A percentile compares a stretch with the other conserved stretches of the same genome.
Conservation (phyloP, 2,329 filamentous ascomycete genomes). For the Onygenales sp. region DNA sequence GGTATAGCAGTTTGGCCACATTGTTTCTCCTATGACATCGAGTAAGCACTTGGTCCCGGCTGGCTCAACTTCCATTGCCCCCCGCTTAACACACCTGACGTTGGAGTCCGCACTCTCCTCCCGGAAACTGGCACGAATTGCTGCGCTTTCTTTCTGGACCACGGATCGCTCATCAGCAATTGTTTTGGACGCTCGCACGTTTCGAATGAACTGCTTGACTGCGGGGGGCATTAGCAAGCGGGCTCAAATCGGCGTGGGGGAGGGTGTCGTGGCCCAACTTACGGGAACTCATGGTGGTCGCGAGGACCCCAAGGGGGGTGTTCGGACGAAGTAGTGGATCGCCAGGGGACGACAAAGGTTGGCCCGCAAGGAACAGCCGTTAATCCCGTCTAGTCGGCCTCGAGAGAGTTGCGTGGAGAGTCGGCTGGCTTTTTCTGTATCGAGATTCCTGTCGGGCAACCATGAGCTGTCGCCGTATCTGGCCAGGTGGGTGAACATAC, state of each 20-base stretch:
- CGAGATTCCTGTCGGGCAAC: neutral
- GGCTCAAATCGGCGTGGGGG: slow-evolving; percentile 9
- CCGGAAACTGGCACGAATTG: slow-evolving; percentile 92
- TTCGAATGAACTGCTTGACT: slow-evolving; percentile 99
- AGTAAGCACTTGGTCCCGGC: neutral
- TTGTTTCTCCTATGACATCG: slow-evolving; percentile 70
- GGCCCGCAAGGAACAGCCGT: neutral
- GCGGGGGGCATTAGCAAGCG: slow-evolving; percentile 19
- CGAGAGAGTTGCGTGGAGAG: no score
- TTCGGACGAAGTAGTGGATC: slow-evolving; percentile 9
- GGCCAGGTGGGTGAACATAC: neutral
- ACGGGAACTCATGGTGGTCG: slow-evolving; percentile 50
- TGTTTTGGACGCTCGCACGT: slow-evolving; percentile 95
- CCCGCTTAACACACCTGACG: slow-evolving; percentile 56
- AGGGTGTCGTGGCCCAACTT: slow-evolving; percentile 25
- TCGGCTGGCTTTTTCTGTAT: neutral
- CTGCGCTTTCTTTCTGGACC: slow-evolving; percentile 97
- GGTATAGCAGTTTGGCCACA: slow-evolving; percentile 94
- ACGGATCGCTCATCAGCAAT: slow-evolving; percentile 98
- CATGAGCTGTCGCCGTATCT: neutral
- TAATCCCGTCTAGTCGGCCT: neutral
- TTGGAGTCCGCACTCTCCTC: slow-evolving; percentile 92
- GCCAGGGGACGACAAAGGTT: neutral
- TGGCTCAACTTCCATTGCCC: neutral
- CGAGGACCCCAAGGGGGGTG: slow-evolving; percentile 38